Base-by-base conservation (phyloP, 352 stramenopile genomes). In the Bremia lactucae region DNA sequence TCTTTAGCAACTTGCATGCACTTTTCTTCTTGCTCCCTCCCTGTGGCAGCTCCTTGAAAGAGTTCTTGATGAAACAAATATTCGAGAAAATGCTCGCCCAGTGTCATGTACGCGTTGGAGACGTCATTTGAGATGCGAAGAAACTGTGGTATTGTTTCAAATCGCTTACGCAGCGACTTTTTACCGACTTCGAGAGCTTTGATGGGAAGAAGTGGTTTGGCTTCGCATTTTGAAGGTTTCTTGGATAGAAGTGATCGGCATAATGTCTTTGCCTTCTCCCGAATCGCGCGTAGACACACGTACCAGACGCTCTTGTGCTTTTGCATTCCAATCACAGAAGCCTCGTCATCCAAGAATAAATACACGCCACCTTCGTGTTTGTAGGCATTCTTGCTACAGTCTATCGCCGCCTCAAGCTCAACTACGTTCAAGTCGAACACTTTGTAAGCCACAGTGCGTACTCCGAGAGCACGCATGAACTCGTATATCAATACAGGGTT, bases 281-380 rank as follows among this genome's bases (percentile, higher is more conserved):
- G 77, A 49, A 90, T 90, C n/a, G 77, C 77, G n/a, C 77, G 77
- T 36, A 90, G 58, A 56, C 72, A 83, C 11, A 90, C 77, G 45
- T 87, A 90, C 78, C 78, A 90, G n/a, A 76, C 52, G 7, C 70
- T 87, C 49, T 90, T 87, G 59, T 75, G 66, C 53, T 90, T 90
- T 46, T 90, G 70, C 62, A 90, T 73, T 13, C 78, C 78, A 36
- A 90, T 90, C n/a, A 87, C 72, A 22, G 55, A 52, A 2, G 59
- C 71, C 0, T 59, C 34, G 8, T 48, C 56, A 33, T 90, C 72
- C 29, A 87, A 22, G 49, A 85, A 90, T 20, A 90, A 49, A 38
- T 87, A 68, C 26, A 90, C 78, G 4, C 65, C 62, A 15, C 78
- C 78, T 58, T 90, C 78, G 20, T 82, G 67, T 42, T 85, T 66